Evolutionary conservation across 2,329 filamentous ascomycete genomes (phyloP).

Genomic region (Verticillium dahliae): DNA sequence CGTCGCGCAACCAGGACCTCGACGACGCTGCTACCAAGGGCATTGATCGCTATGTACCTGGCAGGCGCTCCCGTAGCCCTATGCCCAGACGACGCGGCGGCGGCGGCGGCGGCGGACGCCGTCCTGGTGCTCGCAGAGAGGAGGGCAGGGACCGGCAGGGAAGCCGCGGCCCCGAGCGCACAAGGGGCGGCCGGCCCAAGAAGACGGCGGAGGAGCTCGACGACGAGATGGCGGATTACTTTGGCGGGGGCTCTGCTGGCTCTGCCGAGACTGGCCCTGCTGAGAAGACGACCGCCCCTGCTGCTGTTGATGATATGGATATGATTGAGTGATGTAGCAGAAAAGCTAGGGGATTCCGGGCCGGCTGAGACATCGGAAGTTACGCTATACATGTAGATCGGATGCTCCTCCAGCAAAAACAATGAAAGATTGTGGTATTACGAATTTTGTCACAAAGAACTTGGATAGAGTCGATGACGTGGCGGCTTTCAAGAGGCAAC

Average conservation of each 20-base stretch:
- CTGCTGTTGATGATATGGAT: conserved; percentile 52
- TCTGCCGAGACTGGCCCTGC: conserved; percentile 18
- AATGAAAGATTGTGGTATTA: neutral
- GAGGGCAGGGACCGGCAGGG: conserved; percentile 24
- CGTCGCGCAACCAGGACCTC: conserved; percentile 36
- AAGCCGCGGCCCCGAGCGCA: conserved; percentile 30
- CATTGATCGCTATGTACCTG: conserved; percentile 76
- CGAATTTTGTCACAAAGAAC: too few relatives aligned
- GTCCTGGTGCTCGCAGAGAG: conserved; percentile 43
- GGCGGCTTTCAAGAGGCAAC: too few relatives aligned
- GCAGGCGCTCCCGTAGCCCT: conserved; percentile 52
- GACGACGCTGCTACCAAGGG: conserved; percentile 58
- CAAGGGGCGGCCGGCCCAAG: conserved; percentile 50
- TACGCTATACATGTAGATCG: neutral
- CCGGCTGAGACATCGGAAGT: neutral
- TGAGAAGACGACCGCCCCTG: conserved; percentile 15
- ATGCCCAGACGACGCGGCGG: conserved; percentile 42
- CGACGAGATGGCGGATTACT: conserved; percentile 96
- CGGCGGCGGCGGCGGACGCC: conserved; percentile 35
- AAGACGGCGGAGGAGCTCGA: conserved; percentile 92
- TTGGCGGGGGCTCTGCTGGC: conserved; percentile 42
- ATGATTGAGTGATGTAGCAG: conserved; percentile 56
- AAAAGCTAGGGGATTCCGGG: neutral
- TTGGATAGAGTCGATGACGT: too few relatives aligned
- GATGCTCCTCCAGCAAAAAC: neutral